Evolutionary conservation across 1,284 basidiomycete genomes (phyloP).

Genomic region (Microstroma glucosiphilum): DNA sequence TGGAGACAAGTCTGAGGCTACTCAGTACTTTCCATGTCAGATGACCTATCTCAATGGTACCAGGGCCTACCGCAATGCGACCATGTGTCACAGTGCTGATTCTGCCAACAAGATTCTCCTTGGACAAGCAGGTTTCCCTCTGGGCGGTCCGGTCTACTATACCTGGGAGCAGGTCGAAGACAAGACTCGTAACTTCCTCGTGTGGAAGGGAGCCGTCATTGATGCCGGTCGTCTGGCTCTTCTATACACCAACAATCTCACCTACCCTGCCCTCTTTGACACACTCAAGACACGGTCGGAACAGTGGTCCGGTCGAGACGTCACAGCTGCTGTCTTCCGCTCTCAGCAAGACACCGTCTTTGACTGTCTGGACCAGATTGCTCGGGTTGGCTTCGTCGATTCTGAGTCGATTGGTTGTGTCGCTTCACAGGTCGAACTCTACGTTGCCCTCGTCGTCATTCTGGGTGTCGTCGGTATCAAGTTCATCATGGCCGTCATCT

Average conservation of each 20-base stretch:
- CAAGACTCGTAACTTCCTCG: slow-evolving; percentile 69
- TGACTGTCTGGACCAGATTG: slow-evolving; percentile 76
- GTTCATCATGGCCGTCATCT: slow-evolving; percentile 92
- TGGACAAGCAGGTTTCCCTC: slow-evolving; percentile 14
- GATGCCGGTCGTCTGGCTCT: slow-evolving; percentile 78
- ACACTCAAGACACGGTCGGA: slow-evolving; percentile 63
- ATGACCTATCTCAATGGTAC: slow-evolving; percentile 69
- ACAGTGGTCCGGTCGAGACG: slow-evolving; percentile 69
- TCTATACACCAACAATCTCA: slow-evolving; percentile 59
- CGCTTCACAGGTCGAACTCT: slow-evolving; percentile 86
- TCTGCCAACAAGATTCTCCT: slow-evolving; percentile 26
- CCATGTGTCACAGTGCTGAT: slow-evolving; percentile 29
- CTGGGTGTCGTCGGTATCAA: slow-evolving; percentile 92
- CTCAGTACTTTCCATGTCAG: slow-evolving; percentile 95
- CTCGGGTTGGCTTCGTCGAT: slow-evolving; percentile 87
- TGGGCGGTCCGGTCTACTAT: slow-evolving; percentile 77
- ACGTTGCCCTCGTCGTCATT: slow-evolving; percentile 92
- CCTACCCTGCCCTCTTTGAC: slow-evolving; percentile 68
- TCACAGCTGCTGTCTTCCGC: slow-evolving; percentile 75
- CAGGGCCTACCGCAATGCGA: slow-evolving; percentile 36
- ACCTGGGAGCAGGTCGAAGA: slow-evolving; percentile 79
- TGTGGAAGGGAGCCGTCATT: slow-evolving; percentile 84
- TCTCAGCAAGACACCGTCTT: slow-evolving; percentile 61
- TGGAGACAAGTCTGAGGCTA: slow-evolving; percentile 43
- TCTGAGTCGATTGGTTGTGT: slow-evolving; percentile 90